Base-by-base conservation (phyloP, 2,329 filamentous ascomycete species). In the Trichoderma arundinaceum region DNA sequence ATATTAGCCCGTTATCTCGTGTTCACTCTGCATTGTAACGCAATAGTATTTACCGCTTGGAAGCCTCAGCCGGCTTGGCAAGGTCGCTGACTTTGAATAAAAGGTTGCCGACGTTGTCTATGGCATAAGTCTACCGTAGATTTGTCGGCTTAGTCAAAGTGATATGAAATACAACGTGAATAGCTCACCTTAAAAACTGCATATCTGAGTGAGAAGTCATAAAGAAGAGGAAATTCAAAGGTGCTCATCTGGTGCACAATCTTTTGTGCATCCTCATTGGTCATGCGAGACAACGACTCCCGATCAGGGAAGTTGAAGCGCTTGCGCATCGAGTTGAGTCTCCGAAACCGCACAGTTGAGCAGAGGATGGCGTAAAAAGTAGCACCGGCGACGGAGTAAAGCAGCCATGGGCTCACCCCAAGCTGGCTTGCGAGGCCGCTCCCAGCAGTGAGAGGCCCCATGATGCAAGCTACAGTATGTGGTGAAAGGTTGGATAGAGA, bases 261-360 rank as follows among this genome's bases (percentile, higher is more conserved):
- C 63, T 76, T 74, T 65, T 81, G 80, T 6, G 83, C 81, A 58
- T 84, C 78, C 67, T 76, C 68, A 48, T 77, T 76, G 15, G 78
- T 81, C 80, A 82, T 82, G 58, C 70, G 68, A 9, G 74, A 71
- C 8, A 81, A 63, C 4, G 79, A 79, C 8, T 68, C 68, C 12
- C 78, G 77, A 67, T 78, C 72, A 4, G 73, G 67, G 65, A 74
- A 80, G 19, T 72, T 69, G 67, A 75, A 73, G 35, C 70, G 70
- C 48, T 71, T 69, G n/a, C 71, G 73, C 64, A 77, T 65, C 13
- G 68, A 65, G 13, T 71, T 72, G 62, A 80, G 70, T 35, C 74
- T 69, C 38, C 72, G 75, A 68, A 79, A 81, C 39, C 79, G 76
- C 32, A 81, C 66, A 7, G 70, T 38, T n/a, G 71, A 73, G 66